Percentiles rank a stretch among this genome's conserved stretches.
Conservation (phyloP, 2,329 filamentous ascomycete genomes). For the Exophiala alcalophila region DNA sequence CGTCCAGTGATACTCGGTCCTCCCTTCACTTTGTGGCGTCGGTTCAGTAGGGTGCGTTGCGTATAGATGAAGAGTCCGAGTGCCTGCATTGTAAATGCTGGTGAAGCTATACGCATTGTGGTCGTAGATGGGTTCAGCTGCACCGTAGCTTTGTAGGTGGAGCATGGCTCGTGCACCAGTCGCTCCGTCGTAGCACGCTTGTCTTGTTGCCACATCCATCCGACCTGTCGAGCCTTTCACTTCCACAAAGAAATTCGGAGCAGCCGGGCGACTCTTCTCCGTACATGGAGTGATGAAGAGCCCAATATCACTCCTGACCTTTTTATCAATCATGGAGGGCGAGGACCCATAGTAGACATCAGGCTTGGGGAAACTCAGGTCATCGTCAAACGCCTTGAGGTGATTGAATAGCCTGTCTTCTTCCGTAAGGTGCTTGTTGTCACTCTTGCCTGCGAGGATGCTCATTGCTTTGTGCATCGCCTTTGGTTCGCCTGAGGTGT, state of each 20-base stretch:
- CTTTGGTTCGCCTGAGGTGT: too few species aligned
- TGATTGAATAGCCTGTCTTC: constrained; percentile 37
- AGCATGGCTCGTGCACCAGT: constrained; percentile 32
- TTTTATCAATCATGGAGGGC: constrained; percentile 32
- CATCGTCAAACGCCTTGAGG: constrained; percentile 38
- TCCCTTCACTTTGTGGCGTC: constrained; percentile 31
- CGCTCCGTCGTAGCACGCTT: constrained; percentile 42
- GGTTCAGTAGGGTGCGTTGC: constrained; percentile 40
- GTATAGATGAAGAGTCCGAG: constrained; percentile 39
- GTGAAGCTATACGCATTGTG: constrained; percentile 41
- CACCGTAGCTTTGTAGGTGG: constrained; percentile 36
- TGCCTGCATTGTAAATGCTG: constrained; percentile 35
- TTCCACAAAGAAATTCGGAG: constrained; percentile 45
- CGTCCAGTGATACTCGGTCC: constrained; percentile 43
- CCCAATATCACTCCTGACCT: constrained; percentile 31
- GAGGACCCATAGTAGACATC: constrained; percentile 36
- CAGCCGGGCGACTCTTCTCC: constrained; percentile 32
- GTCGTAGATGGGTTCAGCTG: constrained; percentile 37
- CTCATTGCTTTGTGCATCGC: too few species aligned
- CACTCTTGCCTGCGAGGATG: constrained; percentile 5
- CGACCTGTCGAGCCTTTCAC: constrained; percentile 39
- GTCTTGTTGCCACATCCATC: constrained; percentile 34
- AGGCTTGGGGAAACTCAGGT: constrained; percentile 28
- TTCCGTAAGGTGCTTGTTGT: constrained; percentile 3
- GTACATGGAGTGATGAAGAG: constrained; percentile 35